Evolutionary conservation across 192 early-diverging fungal species (phyloP), one percentile per base, ranked within the genome.

Genomic region (Spizellomyces sp.): DNA sequence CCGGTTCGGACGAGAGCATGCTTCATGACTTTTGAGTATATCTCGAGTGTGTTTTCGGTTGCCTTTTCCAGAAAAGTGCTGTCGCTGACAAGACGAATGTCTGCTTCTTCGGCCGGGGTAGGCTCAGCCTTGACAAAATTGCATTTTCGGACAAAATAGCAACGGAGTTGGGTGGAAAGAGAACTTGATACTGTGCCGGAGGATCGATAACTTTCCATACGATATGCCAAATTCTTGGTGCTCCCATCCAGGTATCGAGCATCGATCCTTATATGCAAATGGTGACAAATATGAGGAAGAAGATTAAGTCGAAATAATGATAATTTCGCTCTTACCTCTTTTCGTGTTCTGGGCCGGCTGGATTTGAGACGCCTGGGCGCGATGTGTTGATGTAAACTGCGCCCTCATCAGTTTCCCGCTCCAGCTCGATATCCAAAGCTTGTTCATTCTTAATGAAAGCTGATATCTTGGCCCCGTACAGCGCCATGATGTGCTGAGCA

Each of bases 341-440:
- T 59, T 98, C 96, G 74, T 92, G 87, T 83, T 94, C 90, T 70
- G 92, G 92, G 48, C 95, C 95, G 59, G 83, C 70, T 47, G 89
- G 79, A 79, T 92, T 88, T 54, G 95, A 97, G 22, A 98, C 83
- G 77, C 96, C 96, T 42, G 96, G 96, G 14, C 81, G 77, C 47
- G 95, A 95, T 55, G 94, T 96, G 83, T 99, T 95, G 80, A 99
- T 96, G 81, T 95, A 99, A 45, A 99, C 93, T 58, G 95, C 94
- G 65, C 90, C 89, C 61, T 91, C 88, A 57, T 94, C 94, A 72
- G 86, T 93, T 80, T 96, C 93, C 55, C 94, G 86, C 73, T 93
- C 91, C 57, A 99, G 84, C 79, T 94, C 91, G 67, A 96, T 91
- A 58, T 95, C 90, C 15, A 94, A 80, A 5, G 71, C 84, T 43